These are phyloP conservation scores for Apium graveolens DNA, from an alignment of 129 eudicot species.

Conservation along the genomic window DNA sequence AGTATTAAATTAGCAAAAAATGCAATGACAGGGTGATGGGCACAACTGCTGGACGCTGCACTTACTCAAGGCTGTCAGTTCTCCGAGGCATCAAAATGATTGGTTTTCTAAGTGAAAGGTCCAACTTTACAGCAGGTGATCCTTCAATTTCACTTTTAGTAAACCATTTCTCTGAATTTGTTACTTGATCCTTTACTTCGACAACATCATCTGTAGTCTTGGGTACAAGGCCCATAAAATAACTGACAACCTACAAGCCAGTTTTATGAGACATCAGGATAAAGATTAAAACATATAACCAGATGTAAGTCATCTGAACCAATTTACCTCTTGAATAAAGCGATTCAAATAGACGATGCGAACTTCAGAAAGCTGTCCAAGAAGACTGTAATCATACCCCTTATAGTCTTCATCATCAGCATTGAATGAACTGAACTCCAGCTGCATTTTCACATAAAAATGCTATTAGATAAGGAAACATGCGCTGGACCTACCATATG, in stretches of 20 bases:
- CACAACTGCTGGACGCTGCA: neutral
- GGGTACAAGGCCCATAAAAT: conserved; percentile 97
- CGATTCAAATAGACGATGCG: conserved; percentile 88
- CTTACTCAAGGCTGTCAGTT: conserved; percentile 86
- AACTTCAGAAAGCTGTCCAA: conserved; percentile 97
- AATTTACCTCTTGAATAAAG: conserved; percentile 83
- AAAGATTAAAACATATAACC: conserved; percentile 5
- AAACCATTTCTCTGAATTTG: conserved; percentile 80
- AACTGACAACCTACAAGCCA: conserved; percentile 52
- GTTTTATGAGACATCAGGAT: conserved; percentile 20
- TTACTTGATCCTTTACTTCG: conserved; percentile 74
- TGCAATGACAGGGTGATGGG: neutral
- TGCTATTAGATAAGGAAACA: neutral
- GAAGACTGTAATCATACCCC: conserved; percentile 84
- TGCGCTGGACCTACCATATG: neutral
- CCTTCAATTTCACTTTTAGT: conserved; percentile 91
- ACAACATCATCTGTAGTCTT: conserved; percentile 54
- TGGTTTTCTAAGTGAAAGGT: conserved; percentile 82
- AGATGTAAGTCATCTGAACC: conserved; percentile 3
- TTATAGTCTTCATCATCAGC: conserved; percentile 89
- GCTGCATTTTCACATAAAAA: conserved; percentile 34
- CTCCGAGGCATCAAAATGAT: conserved; percentile 90
- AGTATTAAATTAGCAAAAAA: neutral
- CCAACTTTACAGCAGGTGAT: conserved; percentile 95
- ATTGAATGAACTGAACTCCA: conserved; percentile 70